Percentiles rank a stretch among this genome's conserved stretches.
These are phyloP conservation scores for Chaetothyriales sp. DNA, from an alignment of 2,329 filamentous ascomycete genomes.

Conservation along the genomic window DNA sequence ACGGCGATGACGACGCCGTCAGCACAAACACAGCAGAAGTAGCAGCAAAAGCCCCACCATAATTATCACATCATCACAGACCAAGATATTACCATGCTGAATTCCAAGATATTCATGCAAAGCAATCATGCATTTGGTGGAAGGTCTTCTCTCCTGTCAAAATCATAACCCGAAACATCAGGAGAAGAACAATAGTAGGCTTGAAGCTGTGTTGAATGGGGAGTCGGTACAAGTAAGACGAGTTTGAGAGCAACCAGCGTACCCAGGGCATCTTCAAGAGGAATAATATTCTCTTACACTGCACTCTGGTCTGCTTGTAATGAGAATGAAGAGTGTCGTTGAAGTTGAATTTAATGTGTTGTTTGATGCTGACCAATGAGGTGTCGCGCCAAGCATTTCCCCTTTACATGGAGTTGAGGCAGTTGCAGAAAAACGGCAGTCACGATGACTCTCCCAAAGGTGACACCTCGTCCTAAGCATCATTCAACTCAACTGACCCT, in stretches of 20 bases:
- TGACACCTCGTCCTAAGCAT: no score
- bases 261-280: neutral
- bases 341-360: neutral
- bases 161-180: neutral
- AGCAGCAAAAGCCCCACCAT: neutral
- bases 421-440: neutral
- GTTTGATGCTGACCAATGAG: neutral
- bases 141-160: neutral
- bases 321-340: neutral
- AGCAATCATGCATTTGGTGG: neutral
- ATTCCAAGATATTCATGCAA: neutral
- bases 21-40: no score
- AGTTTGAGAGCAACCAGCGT: neutral
- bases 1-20: no score
- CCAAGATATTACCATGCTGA: neutral
- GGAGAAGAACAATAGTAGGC: neutral
- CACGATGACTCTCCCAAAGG: neutral
- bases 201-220: neutral
- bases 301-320: neutral
- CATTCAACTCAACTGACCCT: no score
- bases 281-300: neutral
- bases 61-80: neutral
- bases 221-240: neutral
- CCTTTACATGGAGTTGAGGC: no score
- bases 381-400: neutral